Conservation (phyloP, 2,329 filamentous ascomycete genomes). For the Diaporthe helianthi region DNA sequence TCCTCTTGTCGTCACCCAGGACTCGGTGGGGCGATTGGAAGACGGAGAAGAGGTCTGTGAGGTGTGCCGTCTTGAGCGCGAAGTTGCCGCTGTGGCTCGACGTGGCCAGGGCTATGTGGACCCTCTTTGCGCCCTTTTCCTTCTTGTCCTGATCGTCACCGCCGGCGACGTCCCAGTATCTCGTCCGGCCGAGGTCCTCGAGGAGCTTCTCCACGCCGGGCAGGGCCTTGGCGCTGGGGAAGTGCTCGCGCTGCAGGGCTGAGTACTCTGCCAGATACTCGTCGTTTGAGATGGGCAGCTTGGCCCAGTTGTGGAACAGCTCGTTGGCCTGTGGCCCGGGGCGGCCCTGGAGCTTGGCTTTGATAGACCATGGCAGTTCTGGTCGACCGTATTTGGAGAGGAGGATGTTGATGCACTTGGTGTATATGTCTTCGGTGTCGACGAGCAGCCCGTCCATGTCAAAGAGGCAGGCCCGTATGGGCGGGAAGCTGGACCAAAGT, state of each 20-base stretch:
- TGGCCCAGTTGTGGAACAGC: slow-evolving; percentile 78
- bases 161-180: slow-evolving; percentile 55
- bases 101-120: slow-evolving; percentile 88
- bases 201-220: slow-evolving; percentile 80
- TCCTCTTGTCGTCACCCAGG: slow-evolving; percentile 83
- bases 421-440: slow-evolving; percentile 91
- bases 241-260: slow-evolving; percentile 73
- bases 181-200: slow-evolving; percentile 59
- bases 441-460: slow-evolving; percentile 98
- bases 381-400: slow-evolving; percentile 78
- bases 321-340: slow-evolving; percentile 60
- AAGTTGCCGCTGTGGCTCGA: slow-evolving; percentile 78
- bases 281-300: slow-evolving; percentile 77
- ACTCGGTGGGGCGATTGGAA: slow-evolving; percentile 78
- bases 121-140: slow-evolving; percentile 48
- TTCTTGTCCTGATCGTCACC: slow-evolving; percentile 32
- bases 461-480: slow-evolving; percentile 90
- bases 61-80: slow-evolving; percentile 74
- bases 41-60: slow-evolving; percentile 64
- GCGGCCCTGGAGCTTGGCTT: slow-evolving; percentile 78
- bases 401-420: slow-evolving; percentile 80
- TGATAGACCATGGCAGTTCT: slow-evolving; percentile 88
- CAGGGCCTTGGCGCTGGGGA: slow-evolving; percentile 77
- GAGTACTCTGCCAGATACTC: slow-evolving; percentile 69
- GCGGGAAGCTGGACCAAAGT: slow-evolving; percentile 67